These are phyloP conservation scores for Pythium rhizo-oryzae DNA, from an alignment of 352 stramenopile genomes.

Conservation along the genomic window DNA sequence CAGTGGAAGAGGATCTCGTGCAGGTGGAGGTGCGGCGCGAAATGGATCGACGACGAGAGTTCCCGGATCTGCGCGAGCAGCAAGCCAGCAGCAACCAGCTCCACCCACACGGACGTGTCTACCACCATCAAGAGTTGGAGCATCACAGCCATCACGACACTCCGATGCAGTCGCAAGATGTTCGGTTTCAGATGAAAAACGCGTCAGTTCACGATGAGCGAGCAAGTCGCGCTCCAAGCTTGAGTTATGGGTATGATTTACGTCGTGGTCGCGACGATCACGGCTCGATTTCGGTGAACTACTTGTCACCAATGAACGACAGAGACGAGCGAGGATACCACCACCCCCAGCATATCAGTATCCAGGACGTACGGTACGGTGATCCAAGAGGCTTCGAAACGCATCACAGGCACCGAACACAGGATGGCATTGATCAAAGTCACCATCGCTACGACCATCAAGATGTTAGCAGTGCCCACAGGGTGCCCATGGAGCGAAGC, in stretches of 20 bases:
- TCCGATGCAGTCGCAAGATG: neutral
- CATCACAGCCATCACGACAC: neutral
- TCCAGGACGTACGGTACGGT: neutral
- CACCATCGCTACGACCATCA: neutral
- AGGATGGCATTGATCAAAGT: neutral
- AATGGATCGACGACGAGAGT: constrained; percentile 39
- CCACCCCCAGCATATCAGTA: neutral
- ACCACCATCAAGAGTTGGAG: neutral
- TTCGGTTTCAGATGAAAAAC: neutral
- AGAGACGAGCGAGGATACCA: neutral
- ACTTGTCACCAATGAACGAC: neutral
- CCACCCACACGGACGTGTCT: constrained; percentile 1
- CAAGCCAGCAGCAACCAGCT: constrained; percentile 20
- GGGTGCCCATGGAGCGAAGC: neutral
- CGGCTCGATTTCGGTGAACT: neutral
- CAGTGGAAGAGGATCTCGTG: constrained; percentile 63
- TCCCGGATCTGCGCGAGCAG: constrained; percentile 36
- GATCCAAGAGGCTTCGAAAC: neutral
- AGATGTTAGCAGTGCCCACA: neutral
- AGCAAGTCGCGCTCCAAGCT: neutral
- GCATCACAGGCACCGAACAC: neutral
- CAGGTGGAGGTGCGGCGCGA: constrained; percentile 34
- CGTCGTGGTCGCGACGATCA: neutral
- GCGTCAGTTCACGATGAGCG: neutral
- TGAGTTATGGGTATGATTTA: neutral